Conservation (phyloP, 768 basidiomycete species). For the Serendipita sp. region DNA sequence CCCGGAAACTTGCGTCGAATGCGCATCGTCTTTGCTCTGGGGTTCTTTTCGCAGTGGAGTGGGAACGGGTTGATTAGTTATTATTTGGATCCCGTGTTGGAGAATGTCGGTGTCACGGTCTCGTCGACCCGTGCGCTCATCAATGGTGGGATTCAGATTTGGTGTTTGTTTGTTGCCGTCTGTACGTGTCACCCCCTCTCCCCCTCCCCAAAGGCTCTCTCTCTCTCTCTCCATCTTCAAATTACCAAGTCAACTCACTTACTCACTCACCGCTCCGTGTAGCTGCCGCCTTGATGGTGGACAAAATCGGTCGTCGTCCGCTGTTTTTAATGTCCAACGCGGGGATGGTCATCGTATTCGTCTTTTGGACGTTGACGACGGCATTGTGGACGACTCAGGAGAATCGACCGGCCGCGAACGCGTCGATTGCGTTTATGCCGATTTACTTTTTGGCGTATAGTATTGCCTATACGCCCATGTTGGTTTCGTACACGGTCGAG, state of each 20-base stretch:
- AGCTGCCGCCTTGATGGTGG: constrained; percentile 31
- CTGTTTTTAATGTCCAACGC: constrained; percentile 34
- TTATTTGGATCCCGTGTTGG: constrained; percentile 34
- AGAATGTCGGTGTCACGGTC: constrained; percentile 25
- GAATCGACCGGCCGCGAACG: constrained; percentile 24
- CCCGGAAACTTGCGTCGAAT: constrained; percentile 39
- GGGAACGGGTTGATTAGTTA: constrained; percentile 33
- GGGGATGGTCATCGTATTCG: constrained; percentile 19
- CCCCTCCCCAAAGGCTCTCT: no score
- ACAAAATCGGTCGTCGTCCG: constrained; percentile 33
- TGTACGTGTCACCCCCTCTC: not conserved
- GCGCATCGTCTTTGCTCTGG: constrained; percentile 40
- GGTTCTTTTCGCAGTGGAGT: constrained; percentile 43
- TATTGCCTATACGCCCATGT: constrained; percentile 63
- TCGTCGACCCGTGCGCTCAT: constrained; percentile 14
- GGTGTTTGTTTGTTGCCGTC: constrained; percentile 39
- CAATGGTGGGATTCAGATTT: constrained; percentile 41
- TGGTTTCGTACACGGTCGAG: constrained; percentile 51
- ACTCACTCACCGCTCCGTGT: not conserved
- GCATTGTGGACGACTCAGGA: constrained; percentile 23
- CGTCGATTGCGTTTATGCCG: constrained; percentile 54
- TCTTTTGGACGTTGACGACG: constrained; percentile 32
- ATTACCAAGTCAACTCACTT: not conserved
- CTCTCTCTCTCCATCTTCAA: not conserved
- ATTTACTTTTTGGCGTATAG: constrained; percentile 39